Conservation (phyloP, 495 filamentous ascomycete species). For the Aspergillus hancockii region DNA sequence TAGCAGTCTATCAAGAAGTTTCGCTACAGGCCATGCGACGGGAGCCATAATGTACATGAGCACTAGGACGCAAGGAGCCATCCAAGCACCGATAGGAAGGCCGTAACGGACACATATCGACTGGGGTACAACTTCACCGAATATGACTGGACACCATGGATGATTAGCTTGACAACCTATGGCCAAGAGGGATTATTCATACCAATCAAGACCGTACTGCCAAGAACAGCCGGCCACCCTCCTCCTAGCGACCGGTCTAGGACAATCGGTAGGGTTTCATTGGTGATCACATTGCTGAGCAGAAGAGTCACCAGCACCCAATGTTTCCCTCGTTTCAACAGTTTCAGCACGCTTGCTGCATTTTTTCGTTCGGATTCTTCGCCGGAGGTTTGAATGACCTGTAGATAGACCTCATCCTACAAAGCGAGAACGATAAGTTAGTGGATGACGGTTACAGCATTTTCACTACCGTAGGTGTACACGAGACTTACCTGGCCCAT, state of each 20-base stretch:
- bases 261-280: conserved; percentile 94
- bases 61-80: conserved; percentile 82
- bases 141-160: conserved; percentile 68
- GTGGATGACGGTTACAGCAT: neutral
- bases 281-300: conserved; percentile 95
- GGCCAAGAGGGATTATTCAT: conserved; percentile 27
- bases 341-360: conserved; percentile 74
- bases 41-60: conserved; percentile 92
- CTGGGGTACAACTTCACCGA: conserved; percentile 94
- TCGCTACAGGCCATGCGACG: conserved; percentile 85
- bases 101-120: conserved; percentile 96
- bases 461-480: neutral
- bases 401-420: conserved; percentile 94
- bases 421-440: neutral
- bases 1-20: conserved; percentile 82
- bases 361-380: conserved; percentile 79
- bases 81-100: conserved; percentile 91
- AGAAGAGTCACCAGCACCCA: conserved; percentile 98
- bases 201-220: conserved; percentile 93
- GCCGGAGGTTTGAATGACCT: conserved; percentile 86
- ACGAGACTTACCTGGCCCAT: conserved; percentile 48
- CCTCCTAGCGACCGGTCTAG: conserved; percentile 92
- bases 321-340: conserved; percentile 89
- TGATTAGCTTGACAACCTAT: neutral
- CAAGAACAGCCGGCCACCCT: conserved; percentile 90